Evolutionary conservation across 805 yeast genomes (phyloP).

Genomic region (Sugiyamaella americana): DNA sequence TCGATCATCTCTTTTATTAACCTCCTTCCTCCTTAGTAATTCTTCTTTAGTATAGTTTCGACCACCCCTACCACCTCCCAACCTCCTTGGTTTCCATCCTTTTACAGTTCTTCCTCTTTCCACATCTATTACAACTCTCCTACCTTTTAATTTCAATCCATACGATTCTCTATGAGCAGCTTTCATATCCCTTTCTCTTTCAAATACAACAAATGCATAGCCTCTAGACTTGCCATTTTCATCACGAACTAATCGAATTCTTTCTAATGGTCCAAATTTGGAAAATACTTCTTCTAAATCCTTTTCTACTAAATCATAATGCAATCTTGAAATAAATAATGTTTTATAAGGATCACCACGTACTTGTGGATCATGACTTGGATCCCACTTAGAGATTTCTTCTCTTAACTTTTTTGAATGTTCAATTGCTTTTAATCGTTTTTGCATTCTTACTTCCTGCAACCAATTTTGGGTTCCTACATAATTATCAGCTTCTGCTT

Average conservation of each 20-base stretch:
- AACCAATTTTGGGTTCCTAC: constrained; percentile 31
- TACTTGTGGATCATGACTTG: constrained; percentile 49
- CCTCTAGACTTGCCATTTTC: constrained; percentile 60
- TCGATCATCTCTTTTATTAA: constrained; percentile 10
- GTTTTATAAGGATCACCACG: constrained; percentile 73
- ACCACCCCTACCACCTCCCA: constrained; percentile 95
- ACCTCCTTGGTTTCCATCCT: constrained; percentile 36
- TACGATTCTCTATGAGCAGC: constrained; percentile 57
- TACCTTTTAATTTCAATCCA: constrained; percentile 43
- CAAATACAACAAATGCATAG: constrained; percentile 76
- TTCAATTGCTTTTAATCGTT: constrained; percentile 23
- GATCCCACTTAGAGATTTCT: constrained; percentile 44
- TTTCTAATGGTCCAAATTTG: constrained; percentile 66
- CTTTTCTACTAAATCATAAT: constrained; percentile 56
- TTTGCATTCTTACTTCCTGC: constrained; percentile 28
- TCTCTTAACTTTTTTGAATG: constrained; percentile 32
- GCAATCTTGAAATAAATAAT: constrained; percentile 68
- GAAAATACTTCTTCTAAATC: constrained; percentile 60
- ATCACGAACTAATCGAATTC: constrained; percentile 52
- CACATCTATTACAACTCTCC: constrained; percentile 42
- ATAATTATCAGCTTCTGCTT: constrained; percentile 20
- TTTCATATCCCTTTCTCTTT: constrained; percentile 52
- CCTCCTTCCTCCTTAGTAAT: constrained; percentile 17
- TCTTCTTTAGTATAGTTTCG: constrained; percentile 48
- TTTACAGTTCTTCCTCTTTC: constrained; percentile 36